Percentiles rank a stretch among this genome's conserved stretches.
These are phyloP conservation scores for Hyphopichia homilentoma DNA, from an alignment of 805 yeast genomes.

Conservation along the genomic window DNA sequence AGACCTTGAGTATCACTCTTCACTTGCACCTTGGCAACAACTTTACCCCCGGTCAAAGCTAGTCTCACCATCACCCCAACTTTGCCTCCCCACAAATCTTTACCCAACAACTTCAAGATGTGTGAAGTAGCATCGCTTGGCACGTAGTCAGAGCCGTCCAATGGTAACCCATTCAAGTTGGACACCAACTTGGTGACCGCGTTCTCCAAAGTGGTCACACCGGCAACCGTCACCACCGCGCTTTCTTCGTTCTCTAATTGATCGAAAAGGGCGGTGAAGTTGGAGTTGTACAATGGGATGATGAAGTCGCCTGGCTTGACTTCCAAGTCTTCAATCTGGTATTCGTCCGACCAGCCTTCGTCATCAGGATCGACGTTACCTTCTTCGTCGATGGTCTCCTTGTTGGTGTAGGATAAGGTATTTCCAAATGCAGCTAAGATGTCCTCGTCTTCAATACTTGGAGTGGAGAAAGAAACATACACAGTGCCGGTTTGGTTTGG, in stretches of 20 bases:
- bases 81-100: constrained; percentile 59
- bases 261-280: constrained; percentile 71
- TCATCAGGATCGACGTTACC: constrained; percentile 60
- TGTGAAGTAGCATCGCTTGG: constrained; percentile 60
- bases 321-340: constrained; percentile 78
- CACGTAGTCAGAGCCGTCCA: constrained; percentile 70
- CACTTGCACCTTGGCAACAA: constrained; percentile 56
- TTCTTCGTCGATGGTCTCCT: constrained; percentile 74
- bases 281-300: constrained; percentile 70
- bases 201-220: constrained; percentile 29
- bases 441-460: constrained; percentile 43
- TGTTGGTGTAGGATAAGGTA: constrained; percentile 67
- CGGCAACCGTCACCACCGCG: constrained; percentile 63
- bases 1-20: constrained; percentile 46
- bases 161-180: constrained; percentile 51
- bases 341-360: constrained; percentile 91
- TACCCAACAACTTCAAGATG: constrained; percentile 77
- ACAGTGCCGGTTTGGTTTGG: constrained; percentile 73
- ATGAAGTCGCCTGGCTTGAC: constrained; percentile 79
- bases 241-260: constrained; percentile 59
- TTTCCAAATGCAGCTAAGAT: constrained; percentile 52
- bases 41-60: constrained; percentile 54
- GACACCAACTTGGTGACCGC: constrained; percentile 50
- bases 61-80: constrained; percentile 48
- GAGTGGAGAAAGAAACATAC: constrained; percentile 71